Conservation (phyloP, 257 asterid species). For the Salvia hispanica region DNA sequence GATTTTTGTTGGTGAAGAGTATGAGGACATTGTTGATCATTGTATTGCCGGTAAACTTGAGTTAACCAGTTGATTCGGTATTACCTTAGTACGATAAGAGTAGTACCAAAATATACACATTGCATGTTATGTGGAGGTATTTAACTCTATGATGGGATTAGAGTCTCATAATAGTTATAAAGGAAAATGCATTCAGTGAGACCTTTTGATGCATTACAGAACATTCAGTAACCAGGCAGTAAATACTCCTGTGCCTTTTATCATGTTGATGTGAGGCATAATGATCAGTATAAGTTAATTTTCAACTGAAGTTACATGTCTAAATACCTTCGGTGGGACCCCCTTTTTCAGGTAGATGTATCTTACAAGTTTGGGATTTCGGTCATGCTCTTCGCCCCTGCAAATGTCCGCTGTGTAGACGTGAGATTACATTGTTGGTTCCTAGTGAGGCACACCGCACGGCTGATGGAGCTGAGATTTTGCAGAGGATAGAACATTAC, state of each 20-base stretch:
- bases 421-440: constrained; percentile 82
- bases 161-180: constrained; percentile 13
- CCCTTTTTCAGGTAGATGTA: constrained; percentile 64
- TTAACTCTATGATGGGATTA: constrained; percentile 17
- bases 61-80: no score
- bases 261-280: not conserved
- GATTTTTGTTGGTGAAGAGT: not conserved
- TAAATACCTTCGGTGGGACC: not conserved
- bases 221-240: not conserved
- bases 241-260: not conserved
- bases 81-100: not conserved
- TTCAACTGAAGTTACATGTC: constrained; percentile 8
- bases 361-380: constrained; percentile 81
- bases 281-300: constrained; percentile 10
- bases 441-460: constrained; percentile 59
- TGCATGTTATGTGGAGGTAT: not conserved
- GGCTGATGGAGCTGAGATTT: constrained; percentile 53
- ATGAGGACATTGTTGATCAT: no score
- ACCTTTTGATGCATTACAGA: not conserved
- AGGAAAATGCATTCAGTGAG: not conserved
- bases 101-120: not conserved
- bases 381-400: constrained; percentile 84
- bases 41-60: no score
- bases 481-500: constrained; percentile 68
- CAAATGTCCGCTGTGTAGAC: constrained; percentile 88